Evolutionary conservation across 2,329 filamentous ascomycete species (phyloP), one percentile per base, ranked within the genome.

Genomic region (Geosmithia flava): DNA sequence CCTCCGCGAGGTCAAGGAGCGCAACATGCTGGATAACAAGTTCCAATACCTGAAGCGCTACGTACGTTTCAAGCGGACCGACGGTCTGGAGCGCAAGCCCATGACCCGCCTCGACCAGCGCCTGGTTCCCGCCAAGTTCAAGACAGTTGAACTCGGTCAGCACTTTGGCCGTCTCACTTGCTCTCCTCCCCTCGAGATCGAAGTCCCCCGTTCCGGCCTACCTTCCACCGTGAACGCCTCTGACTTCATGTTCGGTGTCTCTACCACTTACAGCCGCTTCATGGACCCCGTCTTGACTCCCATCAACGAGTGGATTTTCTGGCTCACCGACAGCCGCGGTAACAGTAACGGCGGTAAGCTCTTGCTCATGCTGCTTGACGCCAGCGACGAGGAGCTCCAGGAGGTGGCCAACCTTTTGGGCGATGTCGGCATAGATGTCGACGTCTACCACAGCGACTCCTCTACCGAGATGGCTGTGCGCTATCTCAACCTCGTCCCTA

Each of bases 221-320:
- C 75, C 76, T 5, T 59, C 64, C 3, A 69, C 68, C 1, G 75
- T 71, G 48, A 74, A 79, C 50, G 68, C 74, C 11, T 74, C 73
- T 39, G 72, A 76, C 51, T 75, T 78, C 58, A 71, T 79, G 59
- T 79, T 79, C 52, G 75, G 75, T 41, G 73, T 80, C 5, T 79
- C 76, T 1, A 79, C 76, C 8, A 78, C 75, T 2, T 78, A 74
- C 62, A 65, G 71, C 53, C 65, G 75, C 49, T 72, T 80, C 54
- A 73, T 64, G 55, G 70, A 75, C 52, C 62, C 68, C 1, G 66
- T 67, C 48, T 77, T 71, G 2, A 72, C 66, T 47, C 72, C 75
- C 0, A 70, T 78, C 46, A 71, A 73, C 52, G 76, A 80, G 57
- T 80, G 76, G 76, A 68, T 72, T 5, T 78, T 74, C 59, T 80